A percentile compares a stretch with the other conserved stretches of the same genome.
phyloP scores from a whole-genome alignment of 768 basidiomycete species.

The Daedaleopsis sinensis region DNA sequence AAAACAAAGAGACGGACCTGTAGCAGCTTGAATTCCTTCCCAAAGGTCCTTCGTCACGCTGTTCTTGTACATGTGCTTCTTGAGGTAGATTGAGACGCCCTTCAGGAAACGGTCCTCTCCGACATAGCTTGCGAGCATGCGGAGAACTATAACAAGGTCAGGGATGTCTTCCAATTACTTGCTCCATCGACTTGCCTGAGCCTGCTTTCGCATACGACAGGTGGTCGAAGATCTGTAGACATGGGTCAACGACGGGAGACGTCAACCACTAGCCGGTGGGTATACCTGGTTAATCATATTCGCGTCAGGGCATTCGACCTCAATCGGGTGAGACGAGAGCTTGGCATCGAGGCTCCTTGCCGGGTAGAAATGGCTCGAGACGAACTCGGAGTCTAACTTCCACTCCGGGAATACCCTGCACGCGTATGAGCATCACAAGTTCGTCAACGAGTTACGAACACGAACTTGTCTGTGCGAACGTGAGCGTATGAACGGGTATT shows the following conservation, averaged over 20 bases:
- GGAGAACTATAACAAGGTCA: slow-evolving; percentile 59
- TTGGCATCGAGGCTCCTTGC: slow-evolving; percentile 89
- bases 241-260: background rate
- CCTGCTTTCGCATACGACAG: slow-evolving; percentile 88
- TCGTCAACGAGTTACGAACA: background rate
- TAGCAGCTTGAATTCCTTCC: slow-evolving; percentile 79
- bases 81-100: slow-evolving; percentile 91
- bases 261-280: background rate
- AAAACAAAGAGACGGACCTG: slow-evolving; percentile 40
- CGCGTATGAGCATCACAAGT: background rate
- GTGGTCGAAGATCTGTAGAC: slow-evolving; percentile 78
- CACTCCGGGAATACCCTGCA: slow-evolving; percentile 81
- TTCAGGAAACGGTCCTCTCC: slow-evolving; percentile 88
- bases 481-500: slow-evolving; percentile 6
- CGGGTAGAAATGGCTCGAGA: slow-evolving; percentile 68
- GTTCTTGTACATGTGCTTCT: slow-evolving; percentile 83
- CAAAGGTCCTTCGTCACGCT: slow-evolving; percentile 86
- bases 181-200: slow-evolving; percentile 48
- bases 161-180: background rate
- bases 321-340: slow-evolving; percentile 89
- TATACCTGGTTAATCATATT: slow-evolving; percentile 77
- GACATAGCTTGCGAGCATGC: slow-evolving; percentile 89
- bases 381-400: slow-evolving; percentile 83
- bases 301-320: slow-evolving; percentile 90
- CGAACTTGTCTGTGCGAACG: slow-evolving; percentile 49